phyloP scores from a whole-genome alignment of 2,329 filamentous ascomycete species.

The Fusarium irregulare region DNA sequence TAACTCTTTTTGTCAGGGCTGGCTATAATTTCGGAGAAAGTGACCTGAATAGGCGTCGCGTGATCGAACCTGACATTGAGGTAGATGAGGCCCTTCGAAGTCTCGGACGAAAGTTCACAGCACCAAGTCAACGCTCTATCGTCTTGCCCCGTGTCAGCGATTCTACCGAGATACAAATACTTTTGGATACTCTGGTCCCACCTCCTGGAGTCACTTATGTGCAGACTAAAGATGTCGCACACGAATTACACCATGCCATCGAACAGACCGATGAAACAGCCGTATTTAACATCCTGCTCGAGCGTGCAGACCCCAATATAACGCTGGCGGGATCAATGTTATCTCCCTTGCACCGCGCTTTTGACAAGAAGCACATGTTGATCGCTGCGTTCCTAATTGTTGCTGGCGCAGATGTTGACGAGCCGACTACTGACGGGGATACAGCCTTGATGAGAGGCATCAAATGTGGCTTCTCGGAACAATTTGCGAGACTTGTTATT shows the following conservation, averaged over 20 bases:
- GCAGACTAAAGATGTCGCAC: constrained; percentile 36
- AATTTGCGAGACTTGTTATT: constrained; percentile 44
- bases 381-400: constrained; percentile 46
- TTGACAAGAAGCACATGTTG: constrained; percentile 43
- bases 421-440: constrained; percentile 44
- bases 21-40: constrained; percentile 40
- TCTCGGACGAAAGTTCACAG: constrained; percentile 41
- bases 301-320: constrained; percentile 45
- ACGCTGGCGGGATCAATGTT: constrained; percentile 43
- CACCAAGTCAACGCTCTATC: constrained; percentile 38
- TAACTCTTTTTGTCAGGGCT: constrained; percentile 28
- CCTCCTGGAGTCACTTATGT: constrained; percentile 38
- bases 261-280: constrained; percentile 41
- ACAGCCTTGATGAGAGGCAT: constrained; percentile 46
- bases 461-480: constrained; percentile 46
- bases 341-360: constrained; percentile 45
- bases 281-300: constrained; percentile 43
- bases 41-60: constrained; percentile 40
- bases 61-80: constrained; percentile 44
- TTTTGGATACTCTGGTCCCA: constrained; percentile 45
- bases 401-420: constrained; percentile 45
- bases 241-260: constrained; percentile 43
- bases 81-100: constrained; percentile 44
- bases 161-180: constrained; percentile 45
- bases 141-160: constrained; percentile 46